These are phyloP conservation scores for Lactuca saligna DNA, from an alignment of 129 eudicot species.

Conservation along the genomic window DNA sequence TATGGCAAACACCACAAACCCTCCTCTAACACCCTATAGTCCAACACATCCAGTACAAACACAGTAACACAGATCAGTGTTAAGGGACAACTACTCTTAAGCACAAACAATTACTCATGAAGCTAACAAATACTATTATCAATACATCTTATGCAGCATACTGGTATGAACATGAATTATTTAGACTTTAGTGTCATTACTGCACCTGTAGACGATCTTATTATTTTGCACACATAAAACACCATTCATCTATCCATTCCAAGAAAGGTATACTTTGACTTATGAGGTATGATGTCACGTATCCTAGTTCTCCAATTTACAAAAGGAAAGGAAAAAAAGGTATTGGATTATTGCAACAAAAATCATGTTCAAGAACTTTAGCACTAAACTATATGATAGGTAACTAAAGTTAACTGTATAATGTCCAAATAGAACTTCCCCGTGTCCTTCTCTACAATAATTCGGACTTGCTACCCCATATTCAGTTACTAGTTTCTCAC, in stretches of 20 bases:
- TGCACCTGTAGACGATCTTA: not conserved
- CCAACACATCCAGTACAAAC: slow-evolving; percentile 12
- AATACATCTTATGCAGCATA: slow-evolving; percentile 4
- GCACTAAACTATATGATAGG: not conserved
- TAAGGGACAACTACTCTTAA: not conserved
- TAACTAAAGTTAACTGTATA: no score
- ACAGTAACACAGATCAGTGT: not conserved
- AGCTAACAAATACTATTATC: not conserved
- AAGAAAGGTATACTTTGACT: not conserved
- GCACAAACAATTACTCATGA: not conserved
- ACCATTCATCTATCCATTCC: not conserved
- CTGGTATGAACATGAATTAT: not conserved
- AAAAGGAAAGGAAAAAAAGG: not conserved
- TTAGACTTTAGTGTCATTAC: not conserved
- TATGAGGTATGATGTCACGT: not conserved
- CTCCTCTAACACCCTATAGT: slow-evolving; percentile 61
- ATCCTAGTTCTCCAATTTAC: not conserved
- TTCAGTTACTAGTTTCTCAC: not conserved
- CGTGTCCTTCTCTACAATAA: not conserved
- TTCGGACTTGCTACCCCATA: not conserved
- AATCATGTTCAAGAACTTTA: not conserved
- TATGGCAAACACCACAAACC: slow-evolving; percentile 74
- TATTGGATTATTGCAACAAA: not conserved
- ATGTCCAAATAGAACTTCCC: not conserved
- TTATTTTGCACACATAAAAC: not conserved